Percentiles rank a stretch among this genome's conserved stretches.
Evolutionary conservation across 2,329 filamentous ascomycete species (phyloP).

Genomic region (Arthrobotrys sinensis): DNA sequence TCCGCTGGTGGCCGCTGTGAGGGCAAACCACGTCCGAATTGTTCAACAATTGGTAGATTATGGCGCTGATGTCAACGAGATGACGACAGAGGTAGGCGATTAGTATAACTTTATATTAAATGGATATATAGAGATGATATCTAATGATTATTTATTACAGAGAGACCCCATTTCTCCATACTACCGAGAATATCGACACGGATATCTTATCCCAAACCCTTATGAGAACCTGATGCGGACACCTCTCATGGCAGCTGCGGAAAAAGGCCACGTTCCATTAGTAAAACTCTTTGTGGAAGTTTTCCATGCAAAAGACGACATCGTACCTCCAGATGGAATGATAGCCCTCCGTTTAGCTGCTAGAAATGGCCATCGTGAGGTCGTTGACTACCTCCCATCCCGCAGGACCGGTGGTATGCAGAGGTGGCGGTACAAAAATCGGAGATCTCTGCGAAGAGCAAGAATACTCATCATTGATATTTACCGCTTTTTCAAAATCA

Average conservation of each 20-base stretch:
- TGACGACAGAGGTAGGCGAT: slow-evolving; percentile 39
- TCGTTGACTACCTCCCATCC: slow-evolving; percentile 57
- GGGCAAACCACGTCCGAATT: slow-evolving; percentile 48
- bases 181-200: slow-evolving; percentile 30
- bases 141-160: slow-evolving; percentile 24
- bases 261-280: slow-evolving; percentile 55
- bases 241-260: slow-evolving; percentile 54
- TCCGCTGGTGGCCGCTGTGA: slow-evolving; percentile 51
- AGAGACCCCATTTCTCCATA: slow-evolving; percentile 9
- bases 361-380: slow-evolving; percentile 46
- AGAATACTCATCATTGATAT: slow-evolving; percentile 30
- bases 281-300: slow-evolving; percentile 59
- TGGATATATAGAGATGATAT: neutral
- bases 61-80: slow-evolving; percentile 53
- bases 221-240: slow-evolving; percentile 36
- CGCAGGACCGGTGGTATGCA: slow-evolving; percentile 48
- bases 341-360: slow-evolving; percentile 51
- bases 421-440: slow-evolving; percentile 53
- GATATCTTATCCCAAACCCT: slow-evolving; percentile 7
- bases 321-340: slow-evolving; percentile 58
- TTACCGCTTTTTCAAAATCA: slow-evolving; percentile 22
- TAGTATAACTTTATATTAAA: neutral
- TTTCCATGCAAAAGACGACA: slow-evolving; percentile 55
- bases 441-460: slow-evolving; percentile 19
- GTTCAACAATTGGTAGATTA: slow-evolving; percentile 60